Evolutionary conservation across 495 filamentous ascomycete genomes (phyloP), one percentile per base, ranked within the genome.

Genomic region (Coniosporium apollinis): DNA sequence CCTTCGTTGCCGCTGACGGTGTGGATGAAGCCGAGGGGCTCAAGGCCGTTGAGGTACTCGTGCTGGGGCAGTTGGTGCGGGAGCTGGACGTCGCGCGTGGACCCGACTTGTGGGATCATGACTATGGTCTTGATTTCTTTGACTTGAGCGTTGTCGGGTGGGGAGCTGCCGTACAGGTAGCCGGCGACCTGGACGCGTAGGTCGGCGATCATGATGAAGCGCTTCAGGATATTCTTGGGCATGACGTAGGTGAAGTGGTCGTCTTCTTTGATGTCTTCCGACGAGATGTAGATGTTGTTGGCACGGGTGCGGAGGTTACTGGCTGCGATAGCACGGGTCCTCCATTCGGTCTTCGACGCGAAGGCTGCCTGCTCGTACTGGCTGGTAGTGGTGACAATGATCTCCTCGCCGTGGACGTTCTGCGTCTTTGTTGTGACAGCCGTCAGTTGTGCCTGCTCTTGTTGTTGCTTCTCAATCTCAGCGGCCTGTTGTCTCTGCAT

Each of bases 271-370:
- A 86, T 77, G 46, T 94, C 89, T 41, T 86, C 80, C 1, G 85
- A 91, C 1, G 86, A 93, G 42, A 99, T 89, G 56, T 94, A 99
- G 57, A 96, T 93, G 58, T 99, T 94, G 67, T 94, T 96, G 34
- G 89, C 71, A 37, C 89, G 66, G 34, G 91, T 94, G 22, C 91
- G 80, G 20, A 99, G 68, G 53, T 99, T 99, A 19, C 82, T 89
- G 1, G 89, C 91, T 22, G 91, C 91, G 45, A 99, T 94, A 17
- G 91, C 91, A 37, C 91, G 64, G 18, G 89, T 96, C 15, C 91
- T 79, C 91, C 91, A 99, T 55, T 99, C 91, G 0, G 91, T 96
- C 70, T 96, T 96, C 15, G 86, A 94, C 10, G 87, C 85, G 47
- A 99, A 99, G 1, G 84, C 82, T 57, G 93, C 78, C 58, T 96